Evolutionary conservation across 805 yeast species (phyloP), one percentile per base, ranked within the genome.

Genomic region (Cyberlindnera xylosilytica): DNA sequence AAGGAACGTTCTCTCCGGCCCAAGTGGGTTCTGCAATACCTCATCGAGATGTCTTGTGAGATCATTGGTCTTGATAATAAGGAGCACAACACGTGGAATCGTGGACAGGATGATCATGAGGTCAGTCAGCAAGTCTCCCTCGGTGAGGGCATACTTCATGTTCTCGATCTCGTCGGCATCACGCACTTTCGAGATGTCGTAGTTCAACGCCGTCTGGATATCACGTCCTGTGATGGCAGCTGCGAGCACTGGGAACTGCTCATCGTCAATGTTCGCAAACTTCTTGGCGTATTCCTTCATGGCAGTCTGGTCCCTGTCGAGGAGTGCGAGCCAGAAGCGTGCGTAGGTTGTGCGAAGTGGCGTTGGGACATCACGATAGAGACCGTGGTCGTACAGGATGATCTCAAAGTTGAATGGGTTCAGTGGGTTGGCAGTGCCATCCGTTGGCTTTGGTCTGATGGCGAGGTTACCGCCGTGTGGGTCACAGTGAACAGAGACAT

Each of bases 401-500:
- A 93, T 87, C 62, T 93, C 99, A 61, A 93, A 93, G 60, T 91
- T 90, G 58, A 83, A 88, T 4, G 66, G 64, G 20, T 70, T 68
- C 10, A 52, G 38, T 3, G 45, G 44, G 39, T 45, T 26, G 8
- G 29, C 29, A 9, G 29, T 52, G 27, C 45, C 60, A 23, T 53
- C 51, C 16, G 54, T 47, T 7, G 62, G 54, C 16, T 66, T 52
- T 1, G 72, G 65, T 42, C 89, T 69, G 18, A 93, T 87, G 0
- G 98, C 97, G 45, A 93, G 68, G 57, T 93, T 93, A 0, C 99
- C 99, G 10, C 96, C 96, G 61, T 93, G 99, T 1, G 99, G 99
- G 61, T 93, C 99, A 66, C 99, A 93, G 61, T 93, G 99, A 33
- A 93, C 76, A 1, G 91, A 87, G 18, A 88, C 96, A 20, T 80